Base-by-base conservation (phyloP, 1,139 yeast species). In the Citeromyces siamensis region DNA sequence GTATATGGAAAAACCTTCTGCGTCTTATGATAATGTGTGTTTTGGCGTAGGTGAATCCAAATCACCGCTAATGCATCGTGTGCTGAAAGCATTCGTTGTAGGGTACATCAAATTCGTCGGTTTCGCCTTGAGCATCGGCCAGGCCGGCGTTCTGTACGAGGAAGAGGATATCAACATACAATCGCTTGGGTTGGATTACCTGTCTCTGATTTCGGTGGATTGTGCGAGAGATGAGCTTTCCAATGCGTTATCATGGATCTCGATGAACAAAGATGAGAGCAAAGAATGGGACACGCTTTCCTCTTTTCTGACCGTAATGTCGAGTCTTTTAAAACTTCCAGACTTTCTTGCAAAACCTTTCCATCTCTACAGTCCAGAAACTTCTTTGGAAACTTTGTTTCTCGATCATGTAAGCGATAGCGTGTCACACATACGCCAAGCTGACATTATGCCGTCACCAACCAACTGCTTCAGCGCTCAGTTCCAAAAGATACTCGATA, bases 101-200 rank as follows among this genome's bases (percentile, higher is more conserved):
- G 82, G 77, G 2, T 46, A 75, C 6, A 55, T 72, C 35, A 70
- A 68, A 41, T 66, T 74, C 46, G 66, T 73, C 5, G 72, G 72
- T 16, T 60, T 70, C 35, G 61, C 68, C 5, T 49, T 69, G 3
- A 53, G 56, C 6, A 55, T 77, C 27, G 74, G 77, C 1, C 59
- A 53, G 38, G 58, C 66, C 13, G 77, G 75, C n/a, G 79, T 75
- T 6, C 59, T 81, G 13, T 75, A 74, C 46, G 88, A 80, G 46
- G 90, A 81, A 47, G 93, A 81, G 49, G 93, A 81, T 53, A 56
- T 81, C 37, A 75, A 76, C 39, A 26, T 17, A 4, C 31, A 26
- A 9, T 26, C 31, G 31, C 8, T 26, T 7, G 16, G 16, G 8
- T 40, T 64, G 10, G 56, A 57, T 37, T 46, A 35, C n/a, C 22